These are phyloP conservation scores for Pythium vanterpoolii DNA, from an alignment of 352 stramenopile genomes.

Conservation along the genomic window DNA sequence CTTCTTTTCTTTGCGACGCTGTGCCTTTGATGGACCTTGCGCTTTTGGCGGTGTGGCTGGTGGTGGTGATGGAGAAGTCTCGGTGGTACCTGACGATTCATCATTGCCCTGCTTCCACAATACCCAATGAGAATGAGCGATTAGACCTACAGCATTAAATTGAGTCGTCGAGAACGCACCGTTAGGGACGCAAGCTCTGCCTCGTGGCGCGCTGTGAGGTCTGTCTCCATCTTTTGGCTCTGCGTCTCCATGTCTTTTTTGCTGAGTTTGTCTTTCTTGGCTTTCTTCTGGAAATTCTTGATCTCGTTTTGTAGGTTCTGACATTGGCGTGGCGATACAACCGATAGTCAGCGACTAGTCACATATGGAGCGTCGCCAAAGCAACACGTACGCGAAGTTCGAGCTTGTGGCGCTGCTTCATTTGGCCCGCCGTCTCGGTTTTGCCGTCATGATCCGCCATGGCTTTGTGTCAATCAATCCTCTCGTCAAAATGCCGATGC, in stretches of 20 bases:
- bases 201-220: conserved; percentile 53
- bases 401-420: conserved; percentile 87
- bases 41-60: conserved; percentile 18
- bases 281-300: conserved; percentile 82
- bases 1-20: conserved; percentile 73
- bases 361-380: background rate
- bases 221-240: conserved; percentile 52
- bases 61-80: background rate
- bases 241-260: conserved; percentile 73
- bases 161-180: no score
- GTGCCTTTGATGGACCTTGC: conserved; percentile 58
- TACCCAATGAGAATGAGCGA: no score
- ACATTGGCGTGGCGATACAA: background rate
- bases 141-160: no score
- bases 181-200: conserved; percentile 40
- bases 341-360: background rate
- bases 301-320: conserved; percentile 77
- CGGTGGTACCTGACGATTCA: background rate
- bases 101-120: conserved; percentile 17
- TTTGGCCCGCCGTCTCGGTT: conserved; percentile 68
- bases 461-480: background rate
- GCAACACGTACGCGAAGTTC: conserved; percentile 68
- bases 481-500: background rate
- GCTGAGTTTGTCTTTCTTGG: conserved; percentile 76
- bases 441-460: conserved; percentile 33